Base-by-base conservation (phyloP, 345 rosid species). In the Salix arbutifolia region DNA sequence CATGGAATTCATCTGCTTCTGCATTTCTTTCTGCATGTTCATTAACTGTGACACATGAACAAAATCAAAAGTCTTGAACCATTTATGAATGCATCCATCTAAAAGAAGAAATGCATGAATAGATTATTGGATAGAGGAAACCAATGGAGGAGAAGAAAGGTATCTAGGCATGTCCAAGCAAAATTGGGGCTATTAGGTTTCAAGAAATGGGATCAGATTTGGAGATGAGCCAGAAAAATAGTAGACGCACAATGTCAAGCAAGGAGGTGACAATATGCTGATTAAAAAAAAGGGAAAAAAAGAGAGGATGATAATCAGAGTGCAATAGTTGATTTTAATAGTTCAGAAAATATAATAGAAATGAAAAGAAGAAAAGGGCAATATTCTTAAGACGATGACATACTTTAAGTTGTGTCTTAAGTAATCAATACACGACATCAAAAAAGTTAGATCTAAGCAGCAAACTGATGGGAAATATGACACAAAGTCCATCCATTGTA, bases 1-100 rank as follows among this genome's bases (percentile, higher is more conserved):
- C 68, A 64, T 64, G 7, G 33, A 33, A 16, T 23, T 68, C 81
- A 77, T 69, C 68, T 81, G 80, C 74, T 81, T 81, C 61, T 73
- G 81, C 84, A 77, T 81, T 42, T 81, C 84, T 77, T 81, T 81
- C 75, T 81, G 84, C 52, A 31, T 69, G 70, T 13, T 77, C 52
- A 70, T 25, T 56, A 76, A 50, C 84, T 81, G 67, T 21, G 12
- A 37, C 69, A 56, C 23, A 37, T 35, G 44, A 12, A 62, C 60
- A 74, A 68, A 56, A 33, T 64, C 21, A 53, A 26, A 8, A 65
- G 44, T 31, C 11, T 6, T 30, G 23, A 7, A 30, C 56, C 21
- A 5, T 46, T 21, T 67, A 21, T 66, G 40, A 28, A 69, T 50
- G 46, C 30, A 65, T 67, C 10, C 46, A 53, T 38, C 37, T 37